Conservation (phyloP, 768 basidiomycete species). For the Peribolospora kevripleyi region DNA sequence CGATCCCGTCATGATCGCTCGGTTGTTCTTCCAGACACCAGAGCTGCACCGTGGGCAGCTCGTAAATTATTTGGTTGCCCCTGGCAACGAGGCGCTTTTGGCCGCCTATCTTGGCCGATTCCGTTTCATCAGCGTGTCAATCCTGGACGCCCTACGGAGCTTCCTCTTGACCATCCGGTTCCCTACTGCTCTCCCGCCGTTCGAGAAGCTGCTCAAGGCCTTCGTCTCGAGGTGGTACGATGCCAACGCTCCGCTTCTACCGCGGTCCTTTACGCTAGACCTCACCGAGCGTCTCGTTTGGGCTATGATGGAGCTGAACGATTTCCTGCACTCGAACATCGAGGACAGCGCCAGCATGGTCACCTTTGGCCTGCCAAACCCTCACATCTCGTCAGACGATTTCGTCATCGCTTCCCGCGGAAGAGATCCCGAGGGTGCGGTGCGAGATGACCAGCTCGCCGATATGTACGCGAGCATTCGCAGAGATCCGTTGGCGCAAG, state of each 20-base stretch:
- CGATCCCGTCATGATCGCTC: constrained; percentile 51
- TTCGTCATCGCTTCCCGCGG: constrained; percentile 64
- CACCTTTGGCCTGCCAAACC: constrained; percentile 15
- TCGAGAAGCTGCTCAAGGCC: constrained; percentile 53
- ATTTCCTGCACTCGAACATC: constrained; percentile 37
- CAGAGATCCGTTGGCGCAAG: constrained; percentile 18
- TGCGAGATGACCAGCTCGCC: constrained; percentile 50
- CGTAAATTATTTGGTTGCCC: constrained; percentile 57
- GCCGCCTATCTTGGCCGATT: constrained; percentile 71
- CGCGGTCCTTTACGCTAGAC: not conserved
- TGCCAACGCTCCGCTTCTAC: constrained; percentile 33
- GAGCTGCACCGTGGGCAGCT: constrained; percentile 62
- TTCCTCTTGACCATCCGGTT: constrained; percentile 63
- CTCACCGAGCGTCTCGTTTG: constrained; percentile 36
- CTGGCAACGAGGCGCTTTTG: constrained; percentile 47
- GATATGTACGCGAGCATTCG: constrained; percentile 57
- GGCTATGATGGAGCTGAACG: constrained; percentile 68
- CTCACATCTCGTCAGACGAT: constrained; percentile 37
- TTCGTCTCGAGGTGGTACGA: constrained; percentile 81
- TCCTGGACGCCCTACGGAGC: constrained; percentile 69
- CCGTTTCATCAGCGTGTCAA: constrained; percentile 52
- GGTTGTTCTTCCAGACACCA: constrained; percentile 42
- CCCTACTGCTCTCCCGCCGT: constrained; percentile 25
- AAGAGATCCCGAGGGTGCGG: constrained; percentile 42
- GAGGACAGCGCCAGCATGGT: constrained; percentile 3